Evolutionary conservation across 805 yeast species (phyloP).

Genomic region (Wickerhamiella dianesei): DNA sequence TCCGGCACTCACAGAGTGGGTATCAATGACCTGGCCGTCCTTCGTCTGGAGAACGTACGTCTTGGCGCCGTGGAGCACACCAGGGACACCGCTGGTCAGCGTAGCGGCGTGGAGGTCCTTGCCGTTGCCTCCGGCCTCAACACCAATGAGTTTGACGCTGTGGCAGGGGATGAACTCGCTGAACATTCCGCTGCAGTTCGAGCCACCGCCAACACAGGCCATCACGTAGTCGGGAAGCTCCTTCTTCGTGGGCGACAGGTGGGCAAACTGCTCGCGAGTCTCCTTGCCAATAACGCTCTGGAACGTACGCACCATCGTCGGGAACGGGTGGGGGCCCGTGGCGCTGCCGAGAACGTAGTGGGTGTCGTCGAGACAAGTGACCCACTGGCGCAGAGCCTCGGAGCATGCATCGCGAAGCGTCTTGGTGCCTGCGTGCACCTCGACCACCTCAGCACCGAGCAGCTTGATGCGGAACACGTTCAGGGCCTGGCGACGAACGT

Average conservation of each 20-base stretch:
- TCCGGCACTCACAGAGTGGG: slow-evolving; percentile 97
- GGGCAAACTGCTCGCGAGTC: slow-evolving; percentile 79
- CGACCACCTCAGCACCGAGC: slow-evolving; percentile 87
- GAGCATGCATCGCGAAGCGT: slow-evolving; percentile 96
- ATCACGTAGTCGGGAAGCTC: slow-evolving; percentile 85
- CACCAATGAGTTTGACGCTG: slow-evolving; percentile 72
- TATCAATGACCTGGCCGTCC: slow-evolving; percentile 95
- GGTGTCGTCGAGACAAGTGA: slow-evolving; percentile 67
- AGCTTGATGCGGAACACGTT: slow-evolving; percentile 96
- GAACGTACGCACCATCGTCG: slow-evolving; percentile 94
- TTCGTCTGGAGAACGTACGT: slow-evolving; percentile 81
- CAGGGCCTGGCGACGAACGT: slow-evolving; percentile 94
- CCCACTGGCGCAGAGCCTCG: slow-evolving; percentile 96
- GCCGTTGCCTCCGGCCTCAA: slow-evolving; percentile 99
- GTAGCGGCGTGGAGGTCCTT: slow-evolving; percentile 92
- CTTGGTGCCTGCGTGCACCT: slow-evolving; percentile 88
- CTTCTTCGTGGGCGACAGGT: slow-evolving; percentile 47
- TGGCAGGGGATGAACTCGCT: slow-evolving; percentile 79
- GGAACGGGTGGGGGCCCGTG: slow-evolving; percentile 98
- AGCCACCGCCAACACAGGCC: slow-evolving; percentile 99
- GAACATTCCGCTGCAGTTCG: slow-evolving; percentile 92
- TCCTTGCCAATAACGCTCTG: slow-evolving; percentile 94
- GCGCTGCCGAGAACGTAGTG: slow-evolving; percentile 97
- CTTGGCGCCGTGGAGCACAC: slow-evolving; percentile 96
- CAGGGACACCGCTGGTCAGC: slow-evolving; percentile 85